Evolutionary conservation across 768 basidiomycete genomes (phyloP), one percentile per base, ranked within the genome.

Genomic region (Naganishia onofrii): DNA sequence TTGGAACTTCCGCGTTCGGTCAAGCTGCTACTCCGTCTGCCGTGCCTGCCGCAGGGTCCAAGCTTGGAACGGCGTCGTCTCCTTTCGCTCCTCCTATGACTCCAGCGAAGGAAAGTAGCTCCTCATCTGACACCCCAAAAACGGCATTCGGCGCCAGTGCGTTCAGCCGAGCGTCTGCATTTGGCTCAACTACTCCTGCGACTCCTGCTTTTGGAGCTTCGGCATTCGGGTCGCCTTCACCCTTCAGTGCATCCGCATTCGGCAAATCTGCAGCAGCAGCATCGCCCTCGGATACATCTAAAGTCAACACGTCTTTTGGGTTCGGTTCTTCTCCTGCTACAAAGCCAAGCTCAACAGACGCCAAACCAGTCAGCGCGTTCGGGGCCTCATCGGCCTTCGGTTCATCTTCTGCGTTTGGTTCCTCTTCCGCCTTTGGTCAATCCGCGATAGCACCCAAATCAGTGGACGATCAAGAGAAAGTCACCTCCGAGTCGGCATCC

Each of bases 151-250:
- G 29, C 17, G 34, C 44, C 0, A 56, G 63, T 63, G 74, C 71
- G 2, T 73, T 73, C 63, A 71, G 72, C 9, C 36, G 70, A 48
- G 58, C 74, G 17, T 71, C 67, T 15, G 71, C 73, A 19, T 73
- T 71, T 57, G 71, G 67, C 4, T 44, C 72, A 7, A 26, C 48
- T 29, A 34, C 71, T 7, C 48, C 52, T 32, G 58, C 52, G 17
- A 57, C 32, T 13, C 42, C 72, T 48, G 34, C 80, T 36, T 79
- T 80, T 60, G 76, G 79, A 23, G 23, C 57, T 34, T 74, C 82
- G 46, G 75, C 76, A 28, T 71, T 81, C 56, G 84, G 75, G 19
- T 36, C 75, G 32, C 38, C 80, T 19, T 67, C 72, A 17, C 67
- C 74, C 12, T 74, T 74, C 32, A 73, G 73, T 3, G n/a, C 46